Evolutionary conservation across 495 filamentous ascomycete species (phyloP).

Genomic region (Geopyxis carbonaria): DNA sequence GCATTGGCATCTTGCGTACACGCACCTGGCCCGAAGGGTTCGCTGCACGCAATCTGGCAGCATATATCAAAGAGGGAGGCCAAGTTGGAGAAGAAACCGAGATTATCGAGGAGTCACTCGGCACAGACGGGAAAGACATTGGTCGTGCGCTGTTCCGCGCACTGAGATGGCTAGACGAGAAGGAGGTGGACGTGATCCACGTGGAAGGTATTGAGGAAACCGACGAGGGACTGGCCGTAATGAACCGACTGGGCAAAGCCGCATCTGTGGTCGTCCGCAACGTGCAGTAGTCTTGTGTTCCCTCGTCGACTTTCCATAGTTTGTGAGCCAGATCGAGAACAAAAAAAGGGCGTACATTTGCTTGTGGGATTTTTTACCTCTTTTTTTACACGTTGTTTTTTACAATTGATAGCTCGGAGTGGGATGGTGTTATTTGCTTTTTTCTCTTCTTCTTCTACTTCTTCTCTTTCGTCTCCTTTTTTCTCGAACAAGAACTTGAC

Average conservation of each 20-base stretch:
- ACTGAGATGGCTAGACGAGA: constrained; percentile 64
- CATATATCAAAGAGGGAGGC: constrained; percentile 12
- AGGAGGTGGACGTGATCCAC: constrained; percentile 66
- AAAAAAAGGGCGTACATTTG: too few relatives aligned
- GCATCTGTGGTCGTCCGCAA: constrained; percentile 32
- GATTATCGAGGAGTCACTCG: constrained; percentile 46
- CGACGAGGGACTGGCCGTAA: constrained; percentile 78
- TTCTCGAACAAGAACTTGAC: too few relatives aligned
- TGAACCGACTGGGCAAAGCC: constrained; percentile 89
- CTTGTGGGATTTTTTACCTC: too few relatives aligned
- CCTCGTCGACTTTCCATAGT: too few relatives aligned
- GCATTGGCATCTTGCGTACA: constrained; percentile 25
- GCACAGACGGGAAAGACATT: constrained; percentile 48
- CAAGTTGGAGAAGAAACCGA: constrained; percentile 22
- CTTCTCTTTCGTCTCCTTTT: too few relatives aligned
- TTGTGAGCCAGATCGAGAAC: too few relatives aligned
- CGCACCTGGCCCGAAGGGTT: constrained; percentile 27
- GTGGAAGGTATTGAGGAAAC: constrained; percentile 79
- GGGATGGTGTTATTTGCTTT: too few relatives aligned
- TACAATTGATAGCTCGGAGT: too few relatives aligned
- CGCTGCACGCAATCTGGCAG: constrained; percentile 23
- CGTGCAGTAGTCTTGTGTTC: constrained; percentile 3
- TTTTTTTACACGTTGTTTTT: too few relatives aligned
- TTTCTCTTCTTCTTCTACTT: too few relatives aligned
- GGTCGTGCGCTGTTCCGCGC: constrained; percentile 77